Conservation (phyloP, 1,139 yeast genomes). For the Geotrichum macrosporum region DNA sequence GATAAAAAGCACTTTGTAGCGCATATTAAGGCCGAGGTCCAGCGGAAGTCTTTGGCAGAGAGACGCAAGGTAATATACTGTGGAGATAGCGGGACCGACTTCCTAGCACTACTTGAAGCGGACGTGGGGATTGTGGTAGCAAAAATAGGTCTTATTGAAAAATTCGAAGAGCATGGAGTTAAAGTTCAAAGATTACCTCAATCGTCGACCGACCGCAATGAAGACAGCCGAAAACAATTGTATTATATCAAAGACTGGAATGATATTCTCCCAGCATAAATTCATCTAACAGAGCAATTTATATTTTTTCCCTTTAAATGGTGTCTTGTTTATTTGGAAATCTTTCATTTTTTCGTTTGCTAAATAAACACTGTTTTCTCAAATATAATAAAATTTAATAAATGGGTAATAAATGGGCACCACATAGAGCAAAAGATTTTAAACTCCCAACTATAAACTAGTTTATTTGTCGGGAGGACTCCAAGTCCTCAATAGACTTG, state of each 20-base stretch:
- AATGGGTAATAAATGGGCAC: too few relatives aligned
- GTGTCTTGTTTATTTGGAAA: too few relatives aligned
- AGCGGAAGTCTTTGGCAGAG: background rate
- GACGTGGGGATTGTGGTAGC: conserved; percentile 50
- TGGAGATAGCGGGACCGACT: conserved; percentile 67
- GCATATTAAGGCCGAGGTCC: conserved; percentile 8
- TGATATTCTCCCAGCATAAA: background rate
- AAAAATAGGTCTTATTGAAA: conserved; percentile 25
- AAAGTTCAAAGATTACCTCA: background rate
- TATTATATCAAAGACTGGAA: conserved; percentile 8
- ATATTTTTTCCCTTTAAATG: too few relatives aligned
- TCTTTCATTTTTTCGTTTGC: too few relatives aligned
- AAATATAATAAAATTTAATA: too few relatives aligned
- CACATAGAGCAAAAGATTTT: too few relatives aligned
- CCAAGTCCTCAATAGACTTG: too few relatives aligned
- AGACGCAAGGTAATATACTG: conserved; percentile 43
- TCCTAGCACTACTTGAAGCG: conserved; percentile 50
- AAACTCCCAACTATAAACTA: too few relatives aligned
- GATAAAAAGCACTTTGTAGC: conserved; percentile 47
- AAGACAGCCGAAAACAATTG: conserved; percentile 1
- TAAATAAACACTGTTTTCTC: too few relatives aligned
- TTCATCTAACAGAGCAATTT: too few relatives aligned
- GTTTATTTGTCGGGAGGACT: too few relatives aligned
- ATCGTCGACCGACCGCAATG: background rate
- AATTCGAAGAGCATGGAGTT: background rate